Conservation (phyloP, 2,329 filamentous ascomycete genomes). For the Colletotrichum abscissum region DNA sequence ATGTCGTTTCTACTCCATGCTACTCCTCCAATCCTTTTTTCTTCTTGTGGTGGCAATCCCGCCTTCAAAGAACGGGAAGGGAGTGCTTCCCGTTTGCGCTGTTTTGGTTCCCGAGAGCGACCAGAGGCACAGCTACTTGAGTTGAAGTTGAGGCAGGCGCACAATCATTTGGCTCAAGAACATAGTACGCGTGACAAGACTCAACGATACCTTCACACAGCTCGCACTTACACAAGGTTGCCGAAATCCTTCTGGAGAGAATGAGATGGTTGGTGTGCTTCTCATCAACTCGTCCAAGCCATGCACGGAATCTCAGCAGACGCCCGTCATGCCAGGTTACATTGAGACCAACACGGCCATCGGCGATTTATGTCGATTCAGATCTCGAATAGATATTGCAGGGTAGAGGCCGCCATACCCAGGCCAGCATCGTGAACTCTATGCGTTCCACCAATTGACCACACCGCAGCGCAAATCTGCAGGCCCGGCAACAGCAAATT, state of each 20-base stretch:
- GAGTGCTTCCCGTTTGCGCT: background rate
- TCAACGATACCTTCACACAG: background rate
- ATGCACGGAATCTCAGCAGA: slow-evolving; percentile 9
- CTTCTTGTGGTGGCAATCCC: background rate
- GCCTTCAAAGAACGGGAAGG: background rate
- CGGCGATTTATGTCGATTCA: slow-evolving; percentile 13
- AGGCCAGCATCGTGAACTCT: background rate
- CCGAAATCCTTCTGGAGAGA: no score
- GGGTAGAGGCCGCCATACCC: background rate
- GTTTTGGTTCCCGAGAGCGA: slow-evolving; percentile 1
- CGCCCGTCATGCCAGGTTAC: slow-evolving; percentile 8
- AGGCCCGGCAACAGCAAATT: slow-evolving; percentile 4
- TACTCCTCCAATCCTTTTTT: slow-evolving; percentile 9
- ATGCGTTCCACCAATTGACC: slow-evolving; percentile 1
- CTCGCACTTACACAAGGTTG: background rate
- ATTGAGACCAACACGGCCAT: slow-evolving; percentile 3
- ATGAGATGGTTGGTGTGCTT: background rate
- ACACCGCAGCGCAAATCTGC: background rate
- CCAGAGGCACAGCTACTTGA: background rate
- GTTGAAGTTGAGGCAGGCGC: background rate
- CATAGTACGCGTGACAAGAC: background rate
- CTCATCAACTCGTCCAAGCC: background rate
- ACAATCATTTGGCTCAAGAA: background rate
- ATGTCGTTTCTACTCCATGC: background rate
- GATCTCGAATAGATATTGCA: background rate